Base-by-base conservation (phyloP, 306 rosid genomes). In the Cyamopsis tetragonoloba region DNA sequence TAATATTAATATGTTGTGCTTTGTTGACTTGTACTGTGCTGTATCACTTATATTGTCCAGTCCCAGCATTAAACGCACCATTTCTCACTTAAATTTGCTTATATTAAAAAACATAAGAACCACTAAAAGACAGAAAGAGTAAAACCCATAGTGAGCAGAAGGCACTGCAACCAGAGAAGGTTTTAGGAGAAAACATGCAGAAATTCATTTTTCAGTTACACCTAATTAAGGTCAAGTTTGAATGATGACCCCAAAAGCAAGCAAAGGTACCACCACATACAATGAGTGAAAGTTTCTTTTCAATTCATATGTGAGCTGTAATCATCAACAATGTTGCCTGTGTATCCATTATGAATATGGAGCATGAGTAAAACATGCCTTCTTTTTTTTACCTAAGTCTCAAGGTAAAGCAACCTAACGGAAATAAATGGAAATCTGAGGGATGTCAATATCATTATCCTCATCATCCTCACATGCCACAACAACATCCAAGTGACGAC, bases 381-480 rank as follows among this genome's bases (percentile, higher is more conserved):
- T 59, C 43, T 14, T 72, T 51, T 72, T 51, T 54, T 14, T 22
- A 73, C 46, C 72, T 41, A 69, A 55, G 70, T 30, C 53, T 75
- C 68, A 14, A 20, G 74, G 69, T 46, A 79, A 43, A 56, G 49
- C 49, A 54, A 50, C 71, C 84, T 81, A 90, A 70, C 90, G 82
- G 86, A 80, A 91, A 76, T 91, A 91, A 65, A 91, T 63, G 12
- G 97, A 91, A 20, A 91, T 48, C 44, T 74, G 85, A 11, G 97
- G 97, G 70, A 91, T 82, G 77, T 91, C 97, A 19, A 88, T 68
- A 38, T 91, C 97, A 26, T 91, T 82, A 62, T 84, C 95, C 15
- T 88, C 91, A 0, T 91, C 95, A 46, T 91, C 97, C 81, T 91
- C 97, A 0, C 97, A 91, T 1, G 97, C 97, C 38, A 84, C 97